Evolutionary conservation across 768 basidiomycete genomes (phyloP), one percentile per base, ranked within the genome.

Genomic region (Kwoniella mangroviensis): DNA sequence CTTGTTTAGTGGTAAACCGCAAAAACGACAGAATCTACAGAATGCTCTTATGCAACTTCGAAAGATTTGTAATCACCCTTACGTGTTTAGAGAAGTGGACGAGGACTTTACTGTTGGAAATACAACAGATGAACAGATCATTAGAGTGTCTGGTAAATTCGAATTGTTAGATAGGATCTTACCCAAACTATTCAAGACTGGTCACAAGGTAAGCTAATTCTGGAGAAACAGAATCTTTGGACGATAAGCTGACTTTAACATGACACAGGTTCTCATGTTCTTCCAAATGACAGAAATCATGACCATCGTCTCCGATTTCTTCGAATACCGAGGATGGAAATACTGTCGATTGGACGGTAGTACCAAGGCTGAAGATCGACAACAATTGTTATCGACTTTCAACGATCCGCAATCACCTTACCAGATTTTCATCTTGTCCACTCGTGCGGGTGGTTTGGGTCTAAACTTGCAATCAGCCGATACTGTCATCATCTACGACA

Each of bases 261-360:
- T 19, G 65, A 34, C 11, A 0, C 73, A 94, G 92, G 93, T 96
- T 56, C 89, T 99, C 67, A 98, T 99, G 76, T 98, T 99, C 89
- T 98, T 98, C 90, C 97, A 99, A 84, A 98, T 98, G 97, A 98
- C 95, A 17, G 92, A 94, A 79, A 93, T 98, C 76, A 97, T 98
- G 95, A 93, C 96, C 72, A 94, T 97, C 81, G 93, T 96, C 89
- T 93, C 93, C 77, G 95, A 98, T 78, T 98, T 94, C 79, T 84
- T 97, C 79, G 92, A 91, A 81, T 90, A 90, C 87, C 89, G 90
- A 88, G 87, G 88, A 4, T 93, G 88, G 88, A 90, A 92, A 75
- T 90, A 92, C 82, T 89, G 96, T 62, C 92, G 95, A 75, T 86
- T 98, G n/a, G 94, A 98, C 83, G 94, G 94, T 86, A 90, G 92